Conservation (phyloP, 495 filamentous ascomycete species). For the Penicillium flavigenum region DNA sequence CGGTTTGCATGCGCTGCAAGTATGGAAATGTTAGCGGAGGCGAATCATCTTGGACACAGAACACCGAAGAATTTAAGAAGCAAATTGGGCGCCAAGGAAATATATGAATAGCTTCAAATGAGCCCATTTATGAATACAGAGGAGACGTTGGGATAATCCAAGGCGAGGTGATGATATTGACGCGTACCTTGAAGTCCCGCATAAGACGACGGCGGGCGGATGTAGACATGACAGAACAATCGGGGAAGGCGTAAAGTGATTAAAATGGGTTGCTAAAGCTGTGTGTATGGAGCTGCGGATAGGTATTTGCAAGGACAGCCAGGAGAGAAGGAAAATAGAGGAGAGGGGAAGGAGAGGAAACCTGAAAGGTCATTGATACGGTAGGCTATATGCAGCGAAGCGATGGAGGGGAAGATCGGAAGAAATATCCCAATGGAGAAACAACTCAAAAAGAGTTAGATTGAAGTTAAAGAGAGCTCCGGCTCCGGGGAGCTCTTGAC, state of each 20-base stretch:
- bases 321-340: neutral
- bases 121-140: neutral
- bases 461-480: neutral
- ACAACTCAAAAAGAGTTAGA: neutral
- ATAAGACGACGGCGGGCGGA: constrained; percentile 91
- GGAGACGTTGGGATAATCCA: neutral
- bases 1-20: constrained; percentile 94
- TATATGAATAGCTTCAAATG: neutral
- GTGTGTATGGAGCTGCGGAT: constrained; percentile 10
- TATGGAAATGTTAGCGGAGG: constrained; percentile 22
- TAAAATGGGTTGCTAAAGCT: neutral
- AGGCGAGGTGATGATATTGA: neutral
- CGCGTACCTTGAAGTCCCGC: constrained; percentile 93
- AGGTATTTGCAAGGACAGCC: neutral
- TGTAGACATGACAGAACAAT: constrained; percentile 71
- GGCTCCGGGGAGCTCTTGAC: neutral
- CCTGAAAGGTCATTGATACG: constrained; percentile 14
- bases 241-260: neutral
- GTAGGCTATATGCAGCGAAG: constrained; percentile 2
- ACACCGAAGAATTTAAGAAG: neutral
- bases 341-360: constrained; percentile 11
- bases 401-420: constrained; percentile 22
- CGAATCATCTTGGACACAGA: neutral
- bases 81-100: neutral
- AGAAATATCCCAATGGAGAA: constrained; percentile 27